These are phyloP conservation scores for Biscogniauxia sp. DNA, from an alignment of 2,329 filamentous ascomycete species.

Conservation along the genomic window DNA sequence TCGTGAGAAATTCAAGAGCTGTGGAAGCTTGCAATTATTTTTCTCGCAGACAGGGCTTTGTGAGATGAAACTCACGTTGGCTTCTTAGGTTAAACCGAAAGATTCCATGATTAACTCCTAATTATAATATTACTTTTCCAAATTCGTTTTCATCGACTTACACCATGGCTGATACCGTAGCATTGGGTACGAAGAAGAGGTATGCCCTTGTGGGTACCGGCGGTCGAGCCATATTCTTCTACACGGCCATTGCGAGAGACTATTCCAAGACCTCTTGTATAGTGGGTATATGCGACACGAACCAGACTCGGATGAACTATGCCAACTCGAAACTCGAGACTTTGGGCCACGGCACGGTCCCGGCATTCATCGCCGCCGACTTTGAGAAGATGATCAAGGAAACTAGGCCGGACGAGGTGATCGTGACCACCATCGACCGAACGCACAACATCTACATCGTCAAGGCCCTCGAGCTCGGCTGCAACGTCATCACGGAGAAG, in stretches of 20 bases:
- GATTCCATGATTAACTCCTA: neutral
- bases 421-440: conserved; percentile 62
- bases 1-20: neutral
- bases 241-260: conserved; percentile 53
- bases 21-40: neutral
- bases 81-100: too few species aligned
- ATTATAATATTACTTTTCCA: neutral
- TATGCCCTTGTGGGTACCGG: conserved; percentile 60
- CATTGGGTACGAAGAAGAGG: conserved; percentile 32
- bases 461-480: conserved; percentile 56
- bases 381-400: conserved; percentile 59
- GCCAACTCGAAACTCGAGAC: conserved; percentile 48
- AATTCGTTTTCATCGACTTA: neutral
- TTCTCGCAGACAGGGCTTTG: neutral
- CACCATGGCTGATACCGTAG: conserved; percentile 19
- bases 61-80: neutral
- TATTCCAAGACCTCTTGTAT: conserved; percentile 50
- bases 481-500: conserved; percentile 62
- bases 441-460: conserved; percentile 61
- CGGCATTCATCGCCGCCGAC: conserved; percentile 51
- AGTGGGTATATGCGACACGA: conserved; percentile 59
- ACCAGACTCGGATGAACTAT: conserved; percentile 57
- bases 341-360: conserved; percentile 47
- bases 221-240: conserved; percentile 59
- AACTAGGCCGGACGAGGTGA: conserved; percentile 58